Base-by-base conservation (phyloP, 2,329 filamentous ascomycete genomes). In the Pleomassaria siparia region DNA sequence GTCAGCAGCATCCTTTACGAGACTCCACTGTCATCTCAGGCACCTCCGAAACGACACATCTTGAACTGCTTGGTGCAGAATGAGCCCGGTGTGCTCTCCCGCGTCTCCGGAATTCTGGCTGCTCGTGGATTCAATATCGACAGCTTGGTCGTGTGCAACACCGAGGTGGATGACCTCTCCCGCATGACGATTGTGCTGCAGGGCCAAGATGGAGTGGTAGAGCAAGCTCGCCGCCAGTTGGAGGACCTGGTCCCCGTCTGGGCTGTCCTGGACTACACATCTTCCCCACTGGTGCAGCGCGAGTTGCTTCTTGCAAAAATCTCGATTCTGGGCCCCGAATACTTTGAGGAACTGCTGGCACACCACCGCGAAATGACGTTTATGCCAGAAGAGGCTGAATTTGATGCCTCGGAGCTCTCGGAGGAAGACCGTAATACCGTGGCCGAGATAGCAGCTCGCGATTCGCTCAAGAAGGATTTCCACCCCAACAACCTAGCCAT, bases 1-100 rank as follows among this genome's bases (percentile, higher is more conserved):
- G 94, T 99, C 58, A 95, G 90, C 69, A 96, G 92, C 72, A 99
- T 99, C 69, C 88, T 99, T 73, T 99, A 99, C 80, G 94, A 99
- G 80, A 97, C 91, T 2, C 94, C 94, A 5, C 80, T 88, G 15
- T 89, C 91, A 7, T 91, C 90, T 12, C 80, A 80, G 62, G 85
- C 85, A 20, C 92, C 94, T 8, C 87, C 90, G 36, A 97, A 96
- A 78, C 87, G 91, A 45, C 94, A 99, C 75, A 84, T 99, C 68
- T 86, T 99, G 74, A 99, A 99, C 77, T 99, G 94, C 72, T 83
- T 99, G 53, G 94, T 99, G 51, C 94, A 99, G 75, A 99, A 99
- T 76, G 94, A 99, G 78, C 94, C 94, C 11, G 94, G 94, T 76
- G 94, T 99, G 47, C 80, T 99, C 49, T 97, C 92, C 43, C 91